Base-by-base conservation (phyloP, 2,329 filamentous ascomycete species). In the Aciculosporium take region DNA sequence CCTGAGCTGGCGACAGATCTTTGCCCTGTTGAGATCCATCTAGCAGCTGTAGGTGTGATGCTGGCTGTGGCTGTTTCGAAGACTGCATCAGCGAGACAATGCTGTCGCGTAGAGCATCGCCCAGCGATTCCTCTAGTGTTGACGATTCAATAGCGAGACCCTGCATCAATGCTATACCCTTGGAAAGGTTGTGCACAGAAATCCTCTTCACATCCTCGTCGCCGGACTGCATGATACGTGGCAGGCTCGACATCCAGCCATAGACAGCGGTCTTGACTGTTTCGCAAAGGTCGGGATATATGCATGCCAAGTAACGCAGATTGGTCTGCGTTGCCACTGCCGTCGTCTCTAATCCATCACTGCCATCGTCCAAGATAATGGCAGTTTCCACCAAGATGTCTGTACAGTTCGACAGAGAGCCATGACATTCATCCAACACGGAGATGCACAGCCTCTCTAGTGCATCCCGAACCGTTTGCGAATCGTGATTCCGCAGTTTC, bases 331-430 rank as follows among this genome's bases (percentile, higher is more conserved):
- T 53, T 12, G 63, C 46, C 7, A 60, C 57, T 20, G 28, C 15
- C n/a, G 40, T 18, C 13, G 27, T 17, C 12, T 30, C 17, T 2
- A 49, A 50, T 23, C 68, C 46, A 0, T 66, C 66, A 17, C 74
- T 63, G 1, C 69, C 61, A 15, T 71, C 64, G 13, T 73, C 69
- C 7, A 94, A 64, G 13, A 81, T 72, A 51, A 95, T 75, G 20
- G 89, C 68, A 3, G 84, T 89, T 57, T 96, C 91, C 0, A 91
- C 73, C 32, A 91, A 72, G 49, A 94, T 76, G 0, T 72, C 58
- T 3, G 76, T 63, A 39, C 81, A 85, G 23, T 84, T 78, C 9
- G 68, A 64, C 10, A 98, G 66, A 1, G 85, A 84, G 15, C 64
- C 66, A 44, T 81, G 75, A 51, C 89, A 96, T 49, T 89, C 76